These are phyloP conservation scores for Claviceps fusiformis DNA, from an alignment of 2,329 filamentous ascomycete genomes.

Conservation along the genomic window DNA sequence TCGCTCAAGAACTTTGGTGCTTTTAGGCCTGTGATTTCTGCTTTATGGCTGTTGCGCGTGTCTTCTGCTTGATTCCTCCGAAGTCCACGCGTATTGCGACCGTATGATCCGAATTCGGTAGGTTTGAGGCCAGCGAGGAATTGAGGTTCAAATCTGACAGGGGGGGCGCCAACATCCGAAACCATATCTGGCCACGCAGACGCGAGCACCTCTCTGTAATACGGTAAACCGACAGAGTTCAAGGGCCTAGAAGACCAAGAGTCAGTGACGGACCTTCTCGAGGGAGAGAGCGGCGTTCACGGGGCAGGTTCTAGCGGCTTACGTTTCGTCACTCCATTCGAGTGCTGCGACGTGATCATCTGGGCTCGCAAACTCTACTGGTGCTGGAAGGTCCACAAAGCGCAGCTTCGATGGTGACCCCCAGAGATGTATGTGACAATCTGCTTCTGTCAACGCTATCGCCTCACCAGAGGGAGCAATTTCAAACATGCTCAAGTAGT, in stretches of 20 bases:
- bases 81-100: constrained; percentile 58
- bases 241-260: constrained; percentile 43
- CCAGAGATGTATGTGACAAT: constrained; percentile 74
- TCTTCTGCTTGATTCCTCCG: constrained; percentile 75
- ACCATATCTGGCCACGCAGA: constrained; percentile 84
- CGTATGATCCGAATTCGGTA: constrained; percentile 65
- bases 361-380: constrained; percentile 63
- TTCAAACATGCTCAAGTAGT: constrained; percentile 66
- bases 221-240: constrained; percentile 79
- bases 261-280: constrained; percentile 4
- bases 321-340: constrained; percentile 61
- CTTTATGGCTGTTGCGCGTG: constrained; percentile 50
- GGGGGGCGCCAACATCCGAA: constrained; percentile 75
- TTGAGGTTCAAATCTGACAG: constrained; percentile 57
- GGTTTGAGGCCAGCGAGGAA: constrained; percentile 55
- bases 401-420: constrained; percentile 74
- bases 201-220: constrained; percentile 75
- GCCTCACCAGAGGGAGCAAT: constrained; percentile 81
- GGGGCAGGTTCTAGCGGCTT: constrained; percentile 18
- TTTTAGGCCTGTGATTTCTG: constrained; percentile 45
- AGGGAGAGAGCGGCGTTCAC: background rate
- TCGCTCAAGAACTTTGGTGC: constrained; percentile 92
- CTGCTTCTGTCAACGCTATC: constrained; percentile 65
- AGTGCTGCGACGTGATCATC: constrained; percentile 43
- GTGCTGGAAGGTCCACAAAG: constrained; percentile 69